These are phyloP conservation scores for Cryptomeria japonica DNA, from an alignment of 75 land plant species.

Conservation along the genomic window DNA sequence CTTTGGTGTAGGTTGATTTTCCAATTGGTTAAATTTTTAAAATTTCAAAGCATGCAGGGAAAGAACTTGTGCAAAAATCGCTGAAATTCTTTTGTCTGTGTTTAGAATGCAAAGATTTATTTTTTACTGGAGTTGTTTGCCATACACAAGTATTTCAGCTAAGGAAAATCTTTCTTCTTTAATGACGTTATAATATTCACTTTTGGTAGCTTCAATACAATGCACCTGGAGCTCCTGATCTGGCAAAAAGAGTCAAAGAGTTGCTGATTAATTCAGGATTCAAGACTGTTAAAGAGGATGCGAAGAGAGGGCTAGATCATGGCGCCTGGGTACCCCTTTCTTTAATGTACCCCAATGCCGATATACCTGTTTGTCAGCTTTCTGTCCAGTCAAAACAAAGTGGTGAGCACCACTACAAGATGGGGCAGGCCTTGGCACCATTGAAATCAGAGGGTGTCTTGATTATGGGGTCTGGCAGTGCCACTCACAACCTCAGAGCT, in stretches of 20 bases:
- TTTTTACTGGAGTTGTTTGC: not conserved
- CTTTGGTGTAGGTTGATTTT: not conserved
- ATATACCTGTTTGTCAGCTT: constrained; percentile 87
- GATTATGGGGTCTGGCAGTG: constrained; percentile 77
- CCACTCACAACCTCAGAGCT: constrained; percentile 70
- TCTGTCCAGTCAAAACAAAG: constrained; percentile 65
- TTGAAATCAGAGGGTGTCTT: constrained; percentile 76
- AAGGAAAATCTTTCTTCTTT: not conserved
- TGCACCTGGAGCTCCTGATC: constrained; percentile 77
- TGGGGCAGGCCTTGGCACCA: constrained; percentile 84
- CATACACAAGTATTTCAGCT: not conserved
- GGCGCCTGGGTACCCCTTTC: constrained; percentile 95
- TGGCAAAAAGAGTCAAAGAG: constrained; percentile 70
- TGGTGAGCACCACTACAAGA: constrained; percentile 65
- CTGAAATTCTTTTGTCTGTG: not conserved
- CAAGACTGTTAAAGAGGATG: constrained; percentile 49
- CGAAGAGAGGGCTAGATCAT: constrained; percentile 79
- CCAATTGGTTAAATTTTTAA: not conserved
- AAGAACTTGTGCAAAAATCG: not conserved
- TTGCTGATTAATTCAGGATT: constrained; percentile 66
- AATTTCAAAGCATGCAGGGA: not conserved
- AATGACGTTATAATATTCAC: not conserved
- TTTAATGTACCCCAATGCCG: constrained; percentile 85
- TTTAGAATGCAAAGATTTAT: not conserved
- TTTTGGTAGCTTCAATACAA: constrained; percentile 73